Percentiles rank a stretch among this genome's conserved stretches.
These are phyloP conservation scores for Chaetomiaceae sp. DNA, from an alignment of 2,329 filamentous ascomycete genomes.

Conservation along the genomic window DNA sequence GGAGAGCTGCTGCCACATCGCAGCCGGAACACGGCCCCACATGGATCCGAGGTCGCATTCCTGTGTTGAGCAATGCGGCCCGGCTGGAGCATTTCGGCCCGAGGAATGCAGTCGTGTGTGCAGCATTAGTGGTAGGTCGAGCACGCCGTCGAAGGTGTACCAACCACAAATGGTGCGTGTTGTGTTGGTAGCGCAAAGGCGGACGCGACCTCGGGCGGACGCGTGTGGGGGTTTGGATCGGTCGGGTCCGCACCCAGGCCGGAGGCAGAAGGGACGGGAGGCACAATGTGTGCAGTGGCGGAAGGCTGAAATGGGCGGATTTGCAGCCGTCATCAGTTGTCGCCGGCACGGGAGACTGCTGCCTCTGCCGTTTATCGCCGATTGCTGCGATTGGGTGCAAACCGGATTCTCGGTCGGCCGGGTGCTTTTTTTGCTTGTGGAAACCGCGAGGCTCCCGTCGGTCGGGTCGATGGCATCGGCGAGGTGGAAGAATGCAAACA, in stretches of 20 bases:
- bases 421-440: not conserved
- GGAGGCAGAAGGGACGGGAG: constrained; percentile 8
- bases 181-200: no score
- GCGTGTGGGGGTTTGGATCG: not conserved
- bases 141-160: no score
- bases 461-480: no score
- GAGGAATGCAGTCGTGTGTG: not conserved
- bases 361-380: not conserved
- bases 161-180: no score
- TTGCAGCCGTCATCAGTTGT: not conserved
- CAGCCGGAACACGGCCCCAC: constrained; percentile 10
- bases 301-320: not conserved
- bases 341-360: not conserved
- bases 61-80: not conserved
- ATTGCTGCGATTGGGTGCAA: not conserved
- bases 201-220: not conserved
- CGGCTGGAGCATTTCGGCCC: not conserved
- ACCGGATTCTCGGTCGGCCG: not conserved
- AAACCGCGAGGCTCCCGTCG: no score
- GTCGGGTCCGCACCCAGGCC: constrained; percentile 15
- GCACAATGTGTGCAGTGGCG: no score
- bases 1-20: no score
- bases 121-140: no score
- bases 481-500: not conserved
- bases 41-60: not conserved